These are phyloP conservation scores for Amylocystis lapponica DNA, from an alignment of 768 basidiomycete genomes.

Conservation along the genomic window DNA sequence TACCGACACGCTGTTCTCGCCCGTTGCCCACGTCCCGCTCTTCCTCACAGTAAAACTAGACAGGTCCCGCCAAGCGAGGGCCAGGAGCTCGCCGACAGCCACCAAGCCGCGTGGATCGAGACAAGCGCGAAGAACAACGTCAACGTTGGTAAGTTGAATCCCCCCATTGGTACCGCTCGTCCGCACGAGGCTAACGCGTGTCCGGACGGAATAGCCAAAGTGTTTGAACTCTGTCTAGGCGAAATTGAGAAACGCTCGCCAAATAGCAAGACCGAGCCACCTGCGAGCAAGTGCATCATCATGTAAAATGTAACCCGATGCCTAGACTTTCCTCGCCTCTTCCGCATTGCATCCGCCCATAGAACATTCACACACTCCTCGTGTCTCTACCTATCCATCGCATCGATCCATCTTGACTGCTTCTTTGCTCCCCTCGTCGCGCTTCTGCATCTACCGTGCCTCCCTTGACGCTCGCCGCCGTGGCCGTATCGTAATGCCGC, in stretches of 20 bases:
- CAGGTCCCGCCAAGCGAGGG: constrained; percentile 75
- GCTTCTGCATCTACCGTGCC: constrained; percentile 4
- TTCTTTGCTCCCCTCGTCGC: constrained; percentile 11
- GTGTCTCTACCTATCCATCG: constrained; percentile 1
- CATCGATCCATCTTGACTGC: constrained; percentile 4
- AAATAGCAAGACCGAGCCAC: constrained; percentile 38
- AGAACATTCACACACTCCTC: constrained; percentile 9
- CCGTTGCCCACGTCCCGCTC: constrained; percentile 22
- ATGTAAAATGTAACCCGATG: constrained; percentile 42
- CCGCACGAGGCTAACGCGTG: constrained; percentile 1
- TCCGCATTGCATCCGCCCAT: constrained; percentile 8
- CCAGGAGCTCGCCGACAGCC: constrained; percentile 62
- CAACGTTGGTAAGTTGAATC: constrained; percentile 72
- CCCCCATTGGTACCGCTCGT: background rate
- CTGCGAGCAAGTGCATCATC: constrained; percentile 41
- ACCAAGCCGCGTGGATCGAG: constrained; percentile 79
- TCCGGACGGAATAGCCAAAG: constrained; percentile 54
- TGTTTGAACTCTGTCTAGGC: constrained; percentile 77
- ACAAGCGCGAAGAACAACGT: constrained; percentile 82
- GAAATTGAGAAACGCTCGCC: constrained; percentile 78
- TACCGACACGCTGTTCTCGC: constrained; percentile 9
- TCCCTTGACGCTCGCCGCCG: background rate
- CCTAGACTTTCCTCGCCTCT: constrained; percentile 12
- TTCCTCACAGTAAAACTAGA: constrained; percentile 40
- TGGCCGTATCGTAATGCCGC: constrained; percentile 6